Base-by-base conservation (phyloP, 371 early-diverging fungal genomes). In the Rhizopus sp. region DNA sequence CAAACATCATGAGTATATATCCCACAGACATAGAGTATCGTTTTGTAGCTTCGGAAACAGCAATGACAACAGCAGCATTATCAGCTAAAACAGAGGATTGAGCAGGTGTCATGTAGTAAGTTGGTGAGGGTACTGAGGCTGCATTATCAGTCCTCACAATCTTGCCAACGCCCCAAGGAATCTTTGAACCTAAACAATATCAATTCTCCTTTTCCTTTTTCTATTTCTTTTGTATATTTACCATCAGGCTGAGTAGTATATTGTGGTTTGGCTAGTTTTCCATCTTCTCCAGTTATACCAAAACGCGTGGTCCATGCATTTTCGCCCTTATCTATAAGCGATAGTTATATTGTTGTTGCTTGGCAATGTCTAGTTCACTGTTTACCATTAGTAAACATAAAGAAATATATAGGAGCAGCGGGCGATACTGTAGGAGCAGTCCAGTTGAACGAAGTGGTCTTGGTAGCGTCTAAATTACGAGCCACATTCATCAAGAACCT, bases 341-440 rank as follows among this genome's bases (percentile, higher is more conserved):
- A 33, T 40, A 42, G 23, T 23, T n/a, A 33, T 50, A 13, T 50
- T n/a, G 3, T 15, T 7, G 30, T 16, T 31, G 16, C 12, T 15
- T 6, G 23, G 23, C 2, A 23, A 23, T 23, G 23, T 51, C 50
- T 41, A 37, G 42, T 42, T 51, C 29, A 8, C 1, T 17, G 29
- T 42, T 49, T 66, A 77, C 77, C 72, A 58, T 70, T 76, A 0
- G 80, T 74, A 62, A 79, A 79, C 75, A 71, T 79, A 33, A 79
- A 63, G 49, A 79, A 79, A 46, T 79, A 79, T 41, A 79, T 62
- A 10, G 74, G 61, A 1, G 80, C 53, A 44, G 68, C 67, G 13
- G 77, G 72, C 7, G 51, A 46, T 1, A 79, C 80, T 39, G 66
- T 49, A 17, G 80, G 80, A 12, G 67, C 72, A 5, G 55, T 68